These are phyloP conservation scores for Pseudofabraea citricarpa DNA, from an alignment of 2,329 filamentous ascomycete species.

Conservation along the genomic window DNA sequence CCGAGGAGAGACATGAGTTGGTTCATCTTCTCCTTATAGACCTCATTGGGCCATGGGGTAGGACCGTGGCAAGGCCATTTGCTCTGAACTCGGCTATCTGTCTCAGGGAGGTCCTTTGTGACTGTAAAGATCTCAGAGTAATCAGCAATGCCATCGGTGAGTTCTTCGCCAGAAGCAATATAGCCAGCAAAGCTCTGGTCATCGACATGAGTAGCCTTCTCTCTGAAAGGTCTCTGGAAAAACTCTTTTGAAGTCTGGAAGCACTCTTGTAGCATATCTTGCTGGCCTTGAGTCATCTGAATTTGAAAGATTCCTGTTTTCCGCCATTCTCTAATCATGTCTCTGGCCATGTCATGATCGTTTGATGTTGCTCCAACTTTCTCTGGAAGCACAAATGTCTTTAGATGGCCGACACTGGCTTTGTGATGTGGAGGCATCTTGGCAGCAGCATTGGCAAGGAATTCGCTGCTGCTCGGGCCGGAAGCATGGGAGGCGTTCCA, in stretches of 20 bases:
- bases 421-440: neutral
- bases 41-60: slow-evolving; percentile 40
- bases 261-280: neutral
- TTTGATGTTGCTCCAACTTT: neutral
- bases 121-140: slow-evolving; percentile 50
- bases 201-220: neutral
- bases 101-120: slow-evolving; percentile 38
- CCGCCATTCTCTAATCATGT: neutral
- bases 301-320: neutral
- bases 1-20: slow-evolving; percentile 38
- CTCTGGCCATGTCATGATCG: slow-evolving; percentile 19
- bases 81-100: slow-evolving; percentile 33
- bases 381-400: neutral
- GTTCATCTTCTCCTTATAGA: slow-evolving; percentile 35
- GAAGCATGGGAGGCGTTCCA: too few species aligned
- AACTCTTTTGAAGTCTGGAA: neutral
- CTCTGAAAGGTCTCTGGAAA: neutral
- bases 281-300: neutral
- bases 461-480: too few species aligned
- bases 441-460: neutral
- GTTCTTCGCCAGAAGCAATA: neutral
- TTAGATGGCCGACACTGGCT: neutral
- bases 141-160: slow-evolving; percentile 38
- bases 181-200: neutral
- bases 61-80: slow-evolving; percentile 46